A percentile compares a stretch with the other conserved stretches of the same genome.
Conservation (phyloP, 148 eudicot genomes). For the Rhododendron simsii region DNA sequence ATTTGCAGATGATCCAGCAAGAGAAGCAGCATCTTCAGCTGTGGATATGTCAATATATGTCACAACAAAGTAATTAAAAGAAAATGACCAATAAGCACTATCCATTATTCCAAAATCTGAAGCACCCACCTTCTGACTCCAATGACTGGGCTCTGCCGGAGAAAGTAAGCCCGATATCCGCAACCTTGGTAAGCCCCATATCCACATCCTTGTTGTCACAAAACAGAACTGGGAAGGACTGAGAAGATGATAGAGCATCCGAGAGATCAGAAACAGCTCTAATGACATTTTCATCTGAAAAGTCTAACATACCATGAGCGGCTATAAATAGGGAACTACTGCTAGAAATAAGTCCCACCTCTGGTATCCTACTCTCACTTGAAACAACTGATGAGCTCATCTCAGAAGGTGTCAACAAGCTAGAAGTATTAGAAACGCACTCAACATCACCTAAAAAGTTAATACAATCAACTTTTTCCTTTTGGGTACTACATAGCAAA, state of each 20-base stretch:
- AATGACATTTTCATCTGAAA: not conserved
- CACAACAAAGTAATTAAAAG: not conserved
- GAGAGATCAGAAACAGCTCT: slow-evolving; percentile 6
- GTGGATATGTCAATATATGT: slow-evolving; percentile 9
- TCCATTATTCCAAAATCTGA: not conserved
- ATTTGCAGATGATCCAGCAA: slow-evolving; percentile 19
- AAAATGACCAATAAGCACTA: not conserved
- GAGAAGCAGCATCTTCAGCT: slow-evolving; percentile 11
- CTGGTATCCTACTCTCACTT: slow-evolving; percentile 15
- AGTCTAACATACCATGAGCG: slow-evolving; percentile 2
- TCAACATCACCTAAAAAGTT: slow-evolving; percentile 12
- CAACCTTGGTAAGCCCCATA: slow-evolving; percentile 4
- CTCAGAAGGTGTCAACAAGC: slow-evolving; percentile 14
- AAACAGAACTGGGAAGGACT: not conserved
- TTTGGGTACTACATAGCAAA: not conserved
- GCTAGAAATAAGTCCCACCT: slow-evolving; percentile 11
- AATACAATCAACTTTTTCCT: slow-evolving; percentile 11
- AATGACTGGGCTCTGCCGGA: slow-evolving; percentile 14
- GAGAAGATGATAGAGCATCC: slow-evolving; percentile 7
- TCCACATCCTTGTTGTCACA: slow-evolving; percentile 11
- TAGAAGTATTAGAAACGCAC: slow-evolving; percentile 15
- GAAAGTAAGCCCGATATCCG: slow-evolving; percentile 7
- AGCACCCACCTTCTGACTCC: slow-evolving; percentile 22
- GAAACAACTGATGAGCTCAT: slow-evolving; percentile 13
- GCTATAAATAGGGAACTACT: slow-evolving; percentile 13